Percentiles rank a stretch among this genome's conserved stretches.
These are phyloP conservation scores for Rehmannia glutinosa DNA, from an alignment of 257 asterid genomes.

Conservation along the genomic window DNA sequence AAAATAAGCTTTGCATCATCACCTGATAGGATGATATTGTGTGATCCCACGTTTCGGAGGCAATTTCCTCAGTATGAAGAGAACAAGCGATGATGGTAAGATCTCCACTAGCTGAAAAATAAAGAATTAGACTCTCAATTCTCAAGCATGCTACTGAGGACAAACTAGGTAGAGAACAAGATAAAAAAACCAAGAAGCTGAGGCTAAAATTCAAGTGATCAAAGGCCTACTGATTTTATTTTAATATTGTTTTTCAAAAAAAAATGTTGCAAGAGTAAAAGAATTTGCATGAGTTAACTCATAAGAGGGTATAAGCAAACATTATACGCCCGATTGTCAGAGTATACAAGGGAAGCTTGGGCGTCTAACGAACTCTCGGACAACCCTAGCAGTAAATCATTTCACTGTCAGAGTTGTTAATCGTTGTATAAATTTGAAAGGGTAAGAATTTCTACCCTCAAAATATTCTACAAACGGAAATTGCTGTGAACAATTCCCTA, in stretches of 20 bases:
- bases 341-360: neutral
- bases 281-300: too few relatives aligned
- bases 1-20: constrained; percentile 12
- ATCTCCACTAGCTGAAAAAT: constrained; percentile 76
- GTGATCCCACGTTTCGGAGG: constrained; percentile 93
- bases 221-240: too few relatives aligned
- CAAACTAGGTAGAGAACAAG: too few relatives aligned
- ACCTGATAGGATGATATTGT: constrained; percentile 89
- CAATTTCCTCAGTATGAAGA: constrained; percentile 90
- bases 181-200: too few relatives aligned
- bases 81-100: constrained; percentile 86
- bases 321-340: neutral
- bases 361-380: neutral
- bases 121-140: neutral
- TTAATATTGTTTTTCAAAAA: too few relatives aligned
- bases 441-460: neutral
- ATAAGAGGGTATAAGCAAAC: too few relatives aligned
- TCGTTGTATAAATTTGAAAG: neutral
- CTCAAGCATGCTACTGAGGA: too few relatives aligned
- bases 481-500: too few relatives aligned
- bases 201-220: too few relatives aligned
- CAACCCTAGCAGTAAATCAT: neutral
- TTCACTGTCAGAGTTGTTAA: neutral
- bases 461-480: neutral
- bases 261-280: too few relatives aligned